A percentile compares a stretch with the other conserved stretches of the same genome.
Conservation (phyloP, 805 yeast genomes). For the Kodamaea sagamina region DNA sequence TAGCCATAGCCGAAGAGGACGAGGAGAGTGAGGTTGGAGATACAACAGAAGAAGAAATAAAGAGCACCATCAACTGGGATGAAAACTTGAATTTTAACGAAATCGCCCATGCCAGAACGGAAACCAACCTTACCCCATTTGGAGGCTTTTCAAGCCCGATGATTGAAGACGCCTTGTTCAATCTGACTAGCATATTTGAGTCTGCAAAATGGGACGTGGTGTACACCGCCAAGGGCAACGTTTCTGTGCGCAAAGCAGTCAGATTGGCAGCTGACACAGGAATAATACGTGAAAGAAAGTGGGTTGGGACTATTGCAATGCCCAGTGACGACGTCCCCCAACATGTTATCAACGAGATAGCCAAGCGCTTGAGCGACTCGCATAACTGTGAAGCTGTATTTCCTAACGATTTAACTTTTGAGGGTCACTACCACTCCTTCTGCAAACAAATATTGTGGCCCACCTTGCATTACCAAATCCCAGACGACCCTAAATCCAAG, state of each 20-base stretch:
- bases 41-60: not conserved
- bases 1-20: conserved; percentile 33
- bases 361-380: conserved; percentile 44
- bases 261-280: conserved; percentile 50
- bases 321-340: conserved; percentile 81
- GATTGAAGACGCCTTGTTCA: conserved; percentile 41
- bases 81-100: conserved; percentile 12
- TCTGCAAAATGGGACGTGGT: conserved; percentile 75
- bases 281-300: conserved; percentile 44
- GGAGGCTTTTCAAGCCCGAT: conserved; percentile 76
- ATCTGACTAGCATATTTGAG: conserved; percentile 50
- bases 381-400: conserved; percentile 66
- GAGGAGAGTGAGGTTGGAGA: conserved; percentile 1
- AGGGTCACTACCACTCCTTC: conserved; percentile 88
- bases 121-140: conserved; percentile 54
- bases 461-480: conserved; percentile 87
- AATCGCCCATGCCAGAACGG: conserved; percentile 12
- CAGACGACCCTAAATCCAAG: conserved; percentile 90
- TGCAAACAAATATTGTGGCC: conserved; percentile 98
- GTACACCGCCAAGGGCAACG: conserved; percentile 75
- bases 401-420: conserved; percentile 76
- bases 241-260: conserved; percentile 84
- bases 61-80: conserved; percentile 10
- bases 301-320: conserved; percentile 93
- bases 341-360: conserved; percentile 54